A percentile compares a stretch with the other conserved stretches of the same genome.
phyloP scores from a whole-genome alignment of 495 filamentous ascomycete genomes.

The Lichenothelia convexa region DNA sequence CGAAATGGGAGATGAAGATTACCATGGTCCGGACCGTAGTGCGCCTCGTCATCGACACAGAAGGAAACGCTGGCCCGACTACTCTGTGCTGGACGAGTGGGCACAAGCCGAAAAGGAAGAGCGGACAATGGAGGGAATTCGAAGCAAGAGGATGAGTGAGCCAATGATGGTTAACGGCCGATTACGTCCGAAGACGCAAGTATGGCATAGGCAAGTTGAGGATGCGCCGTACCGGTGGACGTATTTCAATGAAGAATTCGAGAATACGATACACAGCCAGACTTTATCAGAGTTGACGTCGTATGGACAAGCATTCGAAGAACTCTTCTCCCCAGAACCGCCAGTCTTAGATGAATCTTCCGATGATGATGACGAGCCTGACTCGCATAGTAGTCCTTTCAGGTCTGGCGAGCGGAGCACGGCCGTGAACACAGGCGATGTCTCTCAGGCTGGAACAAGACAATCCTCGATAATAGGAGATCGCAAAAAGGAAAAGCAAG shows the following conservation, averaged over 20 bases:
- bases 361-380: conserved; percentile 17
- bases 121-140: conserved; percentile 57
- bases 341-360: conserved; percentile 35
- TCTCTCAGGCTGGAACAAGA: conserved; percentile 1
- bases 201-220: conserved; percentile 76
- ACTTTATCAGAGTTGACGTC: conserved; percentile 83
- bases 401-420: not conserved
- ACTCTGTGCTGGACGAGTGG: conserved; percentile 76
- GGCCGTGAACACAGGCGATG: conserved; percentile 1
- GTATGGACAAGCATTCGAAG: conserved; percentile 60
- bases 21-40: conserved; percentile 23
- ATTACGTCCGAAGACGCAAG: conserved; percentile 56
- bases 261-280: conserved; percentile 84
- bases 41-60: conserved; percentile 30
- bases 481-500: conserved; percentile 1
- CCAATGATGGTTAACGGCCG: conserved; percentile 81
- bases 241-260: conserved; percentile 95
- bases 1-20: conserved; percentile 64
- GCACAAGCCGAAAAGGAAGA: conserved; percentile 79
- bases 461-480: conserved; percentile 4
- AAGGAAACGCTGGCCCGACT: conserved; percentile 45
- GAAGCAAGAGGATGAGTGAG: conserved; percentile 81
- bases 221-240: conserved; percentile 90
- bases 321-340: conserved; percentile 68
- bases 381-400: not conserved